These are phyloP conservation scores for Juglanconis juglandina DNA, from an alignment of 2,329 filamentous ascomycete genomes.

Conservation along the genomic window DNA sequence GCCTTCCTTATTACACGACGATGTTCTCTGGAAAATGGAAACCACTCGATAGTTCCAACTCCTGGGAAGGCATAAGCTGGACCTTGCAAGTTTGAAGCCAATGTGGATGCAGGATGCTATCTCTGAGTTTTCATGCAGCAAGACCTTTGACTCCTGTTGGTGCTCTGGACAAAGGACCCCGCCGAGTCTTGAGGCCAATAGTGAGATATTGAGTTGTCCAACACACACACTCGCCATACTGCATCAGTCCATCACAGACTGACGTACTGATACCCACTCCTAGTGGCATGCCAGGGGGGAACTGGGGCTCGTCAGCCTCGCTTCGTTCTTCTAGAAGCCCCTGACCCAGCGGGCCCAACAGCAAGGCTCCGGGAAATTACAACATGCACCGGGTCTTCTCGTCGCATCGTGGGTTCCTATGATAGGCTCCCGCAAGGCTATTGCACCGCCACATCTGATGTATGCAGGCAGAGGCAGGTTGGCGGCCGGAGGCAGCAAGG, in stretches of 20 bases:
- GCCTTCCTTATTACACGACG: no score
- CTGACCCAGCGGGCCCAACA: background rate
- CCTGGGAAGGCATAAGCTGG: no score
- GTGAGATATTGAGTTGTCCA: no score
- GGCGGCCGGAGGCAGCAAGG: background rate
- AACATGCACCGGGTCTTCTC: background rate
- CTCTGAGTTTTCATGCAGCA: no score
- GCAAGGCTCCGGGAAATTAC: no score
- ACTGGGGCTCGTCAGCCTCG: constrained; percentile 9
- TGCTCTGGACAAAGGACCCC: no score
- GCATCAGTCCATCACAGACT: background rate
- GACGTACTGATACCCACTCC: constrained; percentile 12
- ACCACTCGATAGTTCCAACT: no score
- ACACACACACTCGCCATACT: background rate
- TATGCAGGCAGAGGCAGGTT: background rate
- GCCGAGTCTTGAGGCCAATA: no score
- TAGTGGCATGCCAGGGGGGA: constrained; percentile 4
- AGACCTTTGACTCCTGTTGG: no score
- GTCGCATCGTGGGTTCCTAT: background rate
- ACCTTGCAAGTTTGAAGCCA: no score
- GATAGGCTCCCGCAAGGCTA: background rate
- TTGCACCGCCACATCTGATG: background rate
- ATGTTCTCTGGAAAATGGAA: no score
- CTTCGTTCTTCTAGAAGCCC: constrained; percentile 11
- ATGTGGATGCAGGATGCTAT: no score